Evolutionary conservation across 2,329 filamentous ascomycete species (phyloP).

Genomic region (Pseudopithomyces maydicus): DNA sequence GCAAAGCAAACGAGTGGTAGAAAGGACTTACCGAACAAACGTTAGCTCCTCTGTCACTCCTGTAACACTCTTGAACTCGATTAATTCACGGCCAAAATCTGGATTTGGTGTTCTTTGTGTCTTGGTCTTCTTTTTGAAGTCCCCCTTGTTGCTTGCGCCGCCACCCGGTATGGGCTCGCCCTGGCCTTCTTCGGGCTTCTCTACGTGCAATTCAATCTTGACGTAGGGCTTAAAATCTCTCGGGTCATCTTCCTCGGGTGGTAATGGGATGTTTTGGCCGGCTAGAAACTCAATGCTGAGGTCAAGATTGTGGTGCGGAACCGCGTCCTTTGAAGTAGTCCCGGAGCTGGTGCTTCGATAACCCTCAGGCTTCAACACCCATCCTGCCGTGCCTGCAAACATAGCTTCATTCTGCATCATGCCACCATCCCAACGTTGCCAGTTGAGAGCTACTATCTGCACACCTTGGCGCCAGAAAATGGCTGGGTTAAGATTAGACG

Average conservation of each 20-base stretch:
- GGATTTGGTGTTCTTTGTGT: conserved; percentile 51
- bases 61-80: conserved; percentile 50
- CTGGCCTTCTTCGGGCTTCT: conserved; percentile 61
- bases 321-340: conserved; percentile 51
- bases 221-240: conserved; percentile 74
- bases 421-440: conserved; percentile 87
- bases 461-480: conserved; percentile 88
- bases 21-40: conserved; percentile 52
- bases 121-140: conserved; percentile 53
- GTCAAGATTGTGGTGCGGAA: conserved; percentile 62
- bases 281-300: conserved; percentile 76
- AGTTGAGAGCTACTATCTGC: conserved; percentile 91
- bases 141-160: conserved; percentile 59
- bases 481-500: conserved; percentile 84
- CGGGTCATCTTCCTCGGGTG: conserved; percentile 58
- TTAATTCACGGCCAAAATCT: conserved; percentile 51
- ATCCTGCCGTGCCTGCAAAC: conserved; percentile 81
- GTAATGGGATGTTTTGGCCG: conserved; percentile 75
- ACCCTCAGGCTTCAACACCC: conserved; percentile 81
- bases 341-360: conserved; percentile 60
- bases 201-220: conserved; percentile 80
- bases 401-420: conserved; percentile 97
- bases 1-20: neutral
- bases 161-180: conserved; percentile 51
- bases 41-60: conserved; percentile 53